These are phyloP conservation scores for Colletotrichum cordylinicola DNA, from an alignment of 2,329 filamentous ascomycete genomes.

Conservation along the genomic window DNA sequence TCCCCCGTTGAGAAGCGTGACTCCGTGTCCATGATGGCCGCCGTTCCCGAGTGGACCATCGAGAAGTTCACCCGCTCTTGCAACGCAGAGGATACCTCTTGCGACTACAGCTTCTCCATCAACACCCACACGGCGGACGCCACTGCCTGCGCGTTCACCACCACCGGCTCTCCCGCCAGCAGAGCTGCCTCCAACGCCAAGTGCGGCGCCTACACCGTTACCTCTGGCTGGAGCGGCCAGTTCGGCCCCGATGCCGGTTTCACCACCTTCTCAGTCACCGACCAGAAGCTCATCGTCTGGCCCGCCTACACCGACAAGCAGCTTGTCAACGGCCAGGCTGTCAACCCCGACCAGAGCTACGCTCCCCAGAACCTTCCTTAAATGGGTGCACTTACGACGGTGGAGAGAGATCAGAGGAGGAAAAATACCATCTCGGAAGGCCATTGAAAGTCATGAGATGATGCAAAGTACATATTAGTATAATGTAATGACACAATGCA, in stretches of 20 bases:
- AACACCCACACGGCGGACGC: slow-evolving; percentile 35
- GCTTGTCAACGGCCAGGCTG: slow-evolving; percentile 47
- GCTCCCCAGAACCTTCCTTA: slow-evolving; percentile 30
- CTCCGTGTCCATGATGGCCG: slow-evolving; percentile 44
- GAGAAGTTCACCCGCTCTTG: slow-evolving; percentile 44
- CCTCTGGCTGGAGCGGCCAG: slow-evolving; percentile 60
- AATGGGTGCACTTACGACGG: background rate
- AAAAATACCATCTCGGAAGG: background rate
- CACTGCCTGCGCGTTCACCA: slow-evolving; percentile 44
- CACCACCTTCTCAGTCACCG: slow-evolving; percentile 57
- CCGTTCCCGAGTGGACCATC: slow-evolving; percentile 47
- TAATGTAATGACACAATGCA: background rate
- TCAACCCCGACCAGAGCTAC: slow-evolving; percentile 56
- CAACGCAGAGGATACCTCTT: slow-evolving; percentile 41
- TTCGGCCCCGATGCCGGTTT: slow-evolving; percentile 59
- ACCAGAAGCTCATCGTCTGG: slow-evolving; percentile 53
- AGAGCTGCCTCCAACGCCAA: slow-evolving; percentile 41
- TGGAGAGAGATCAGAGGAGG: background rate
- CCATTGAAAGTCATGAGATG: background rate
- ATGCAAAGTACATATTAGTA: background rate
- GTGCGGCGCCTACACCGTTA: slow-evolving; percentile 58
- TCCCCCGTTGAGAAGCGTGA: slow-evolving; percentile 8
- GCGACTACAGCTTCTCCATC: slow-evolving; percentile 50
- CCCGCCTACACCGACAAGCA: slow-evolving; percentile 60
- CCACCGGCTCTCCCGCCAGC: slow-evolving; percentile 42